Evolutionary conservation across 768 basidiomycete genomes (phyloP), one percentile per base, ranked within the genome.

Genomic region (Boletellus emodensis): DNA sequence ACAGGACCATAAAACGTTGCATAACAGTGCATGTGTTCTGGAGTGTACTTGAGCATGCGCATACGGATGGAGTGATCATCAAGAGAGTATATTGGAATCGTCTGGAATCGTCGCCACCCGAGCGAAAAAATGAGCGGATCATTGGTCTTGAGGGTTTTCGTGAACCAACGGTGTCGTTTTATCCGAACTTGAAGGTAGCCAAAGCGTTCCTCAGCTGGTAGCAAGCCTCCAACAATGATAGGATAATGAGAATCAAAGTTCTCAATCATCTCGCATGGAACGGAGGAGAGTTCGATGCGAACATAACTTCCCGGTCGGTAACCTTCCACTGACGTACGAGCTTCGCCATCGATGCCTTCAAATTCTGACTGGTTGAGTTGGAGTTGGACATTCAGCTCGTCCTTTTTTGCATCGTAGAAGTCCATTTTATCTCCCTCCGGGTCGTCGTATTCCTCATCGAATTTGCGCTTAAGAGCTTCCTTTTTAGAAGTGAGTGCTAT

Each of bases 11-110:
- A 99, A 70, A 98, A 96, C 3, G 94, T 96, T 3, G 94, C 95
- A 63, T 87, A 95, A 63, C 96, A 99, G 66, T 99, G 96, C 96
- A 95, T 97, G 63, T 99, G 96, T 71, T 99, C 96, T 0, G 96
- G 96, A 1, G 96, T 97, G 66, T 99, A 99, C 72, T 99, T 99
- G 72, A 99, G 87, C 87, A 98, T 90, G 33, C 96, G 91, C 85
- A 97, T 96, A 15, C 96, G 89, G 58, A 97, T 95, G 10, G 89
- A 92, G 64, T 96, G 94, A 69, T 99, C 96, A 66, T 99, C 96
- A 18, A 99, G 75, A 17, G 93, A 93, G 71, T 97, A 99, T 56
- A 97, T 87, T 2, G 96, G 96, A 6, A 95, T 75, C 0, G 82
- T 87, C 68, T 99, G 96, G 76, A 98, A 99, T 33, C 96, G 80